Evolutionary conservation across 2,329 filamentous ascomycete genomes (phyloP), one percentile per base, ranked within the genome.

Genomic region (Corynespora cassiicola): DNA sequence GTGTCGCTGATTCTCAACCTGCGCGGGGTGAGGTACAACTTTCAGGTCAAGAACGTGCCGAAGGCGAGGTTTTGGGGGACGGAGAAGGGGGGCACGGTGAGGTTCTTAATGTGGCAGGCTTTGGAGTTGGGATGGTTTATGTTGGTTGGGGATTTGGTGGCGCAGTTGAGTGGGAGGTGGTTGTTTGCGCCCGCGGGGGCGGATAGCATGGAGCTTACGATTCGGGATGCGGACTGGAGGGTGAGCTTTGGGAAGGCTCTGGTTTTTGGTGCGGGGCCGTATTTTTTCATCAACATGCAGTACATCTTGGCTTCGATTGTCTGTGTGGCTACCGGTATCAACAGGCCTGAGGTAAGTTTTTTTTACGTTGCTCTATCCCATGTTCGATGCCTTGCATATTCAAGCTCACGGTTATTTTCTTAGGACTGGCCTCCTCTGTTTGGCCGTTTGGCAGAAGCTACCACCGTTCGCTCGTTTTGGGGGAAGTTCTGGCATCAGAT

Each of bases 341-440:
- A 34, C 11, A 11, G 45, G 18, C 34, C 44, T 6, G 36, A 31
- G 23, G 47, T 51, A 15, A 15, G 47, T 38, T 16, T 9, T 1
- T 23, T 7, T 7, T 33, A 21, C 14, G 15, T 17, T 7, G 7
- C 4, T 6, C 11, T 7, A 26, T 36, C 17, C 39, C 30, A n/a
- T 11, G 12, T 10, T 23, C 12, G 10, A n/a, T 9, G 6, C 3
- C 7, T 14, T 21, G 16, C n/a, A n/a, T n/a, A n/a, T n/a, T n/a
- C n/a, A n/a, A n/a, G n/a, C n/a, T n/a, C n/a, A n/a, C n/a, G n/a
- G n/a, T n/a, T n/a, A n/a, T n/a, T n/a, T n/a, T n/a, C n/a, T n/a
- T 24, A 48, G 47, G 47, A 51, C 25, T 51, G 47, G 47, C 44
- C 47, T 5, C 35, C 47, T n/a, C 18, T 38, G 6, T 51, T 45